Evolutionary conservation across 2,329 filamentous ascomycete species (phyloP), one percentile per base, ranked within the genome.

Genomic region (Cladobotryum mycophilum): DNA sequence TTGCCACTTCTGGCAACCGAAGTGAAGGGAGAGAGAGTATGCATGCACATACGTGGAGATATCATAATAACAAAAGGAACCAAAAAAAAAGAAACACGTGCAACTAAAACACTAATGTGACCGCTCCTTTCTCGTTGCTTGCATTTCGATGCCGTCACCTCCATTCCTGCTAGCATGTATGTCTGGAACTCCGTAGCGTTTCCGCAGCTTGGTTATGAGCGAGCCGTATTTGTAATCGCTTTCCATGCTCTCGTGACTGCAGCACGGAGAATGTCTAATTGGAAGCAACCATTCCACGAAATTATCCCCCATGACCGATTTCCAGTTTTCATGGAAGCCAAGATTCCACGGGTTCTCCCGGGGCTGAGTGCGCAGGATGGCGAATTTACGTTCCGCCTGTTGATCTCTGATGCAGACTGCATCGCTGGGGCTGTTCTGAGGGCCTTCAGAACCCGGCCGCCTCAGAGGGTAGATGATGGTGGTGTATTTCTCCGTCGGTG

Each of bases 261-360:
- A 78, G 65, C 87, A 92, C 0, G 92, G 92, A 4, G 87, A 89
- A 53, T 80, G 76, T 51, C 75, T 81, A 34, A 95, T 65, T 0
- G 92, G 92, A 1, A 96, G 69, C 12, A 96, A 62, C 91, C 91
- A 97, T 53, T 96, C 87, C 13, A 85, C 54, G 2, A 83, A 56
- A 17, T 70, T 79, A 43, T 78, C 70, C 0, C 92, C 92, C 84
- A 99, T 89, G 20, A 96, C 81, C 13, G 85, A 79, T 56, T 82
- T 80, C 70, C 90, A 85, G 62, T 97, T 97, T 25, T 74, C 69
- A 55, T 79, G 75, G 8, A 70, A 69, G 2, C 87, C 88, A 1
- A 93, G 71, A 59, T 95, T 81, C 84, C 89, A 99, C 0, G 89
- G 89, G 58, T 96, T 96, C 58, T 93, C 85, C 9, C 88, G 85